Evolutionary conservation across 306 rosid species (phyloP).

Genomic region (Astragalus glycyphyllos): DNA sequence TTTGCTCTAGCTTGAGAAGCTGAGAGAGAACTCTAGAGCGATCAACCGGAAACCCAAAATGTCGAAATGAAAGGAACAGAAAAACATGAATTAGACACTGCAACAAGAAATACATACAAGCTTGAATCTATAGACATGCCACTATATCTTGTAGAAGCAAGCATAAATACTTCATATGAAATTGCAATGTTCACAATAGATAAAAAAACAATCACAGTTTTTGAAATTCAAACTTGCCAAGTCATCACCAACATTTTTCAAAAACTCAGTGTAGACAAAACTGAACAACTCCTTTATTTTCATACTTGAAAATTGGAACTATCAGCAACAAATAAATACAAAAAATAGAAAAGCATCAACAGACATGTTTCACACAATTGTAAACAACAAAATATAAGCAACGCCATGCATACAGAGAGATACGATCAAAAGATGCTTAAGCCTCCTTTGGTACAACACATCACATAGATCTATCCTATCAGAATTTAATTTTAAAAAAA

Average conservation of each 20-base stretch:
- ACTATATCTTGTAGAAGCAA: not conserved
- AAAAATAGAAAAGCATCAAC: not conserved
- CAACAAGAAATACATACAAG: conserved; percentile 34
- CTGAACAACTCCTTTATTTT: not conserved
- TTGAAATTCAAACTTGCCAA: conserved; percentile 18
- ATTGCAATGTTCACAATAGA: conserved; percentile 2
- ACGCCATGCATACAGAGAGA: too few species aligned
- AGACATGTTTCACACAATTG: not conserved
- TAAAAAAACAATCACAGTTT: not conserved
- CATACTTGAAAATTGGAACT: conserved; percentile 9
- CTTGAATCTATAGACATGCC: conserved; percentile 19
- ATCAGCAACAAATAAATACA: not conserved
- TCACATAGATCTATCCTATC: too few species aligned
- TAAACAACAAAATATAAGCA: not conserved
- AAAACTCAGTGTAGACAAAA: conserved; percentile 9
- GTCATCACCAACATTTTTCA: conserved; percentile 11
- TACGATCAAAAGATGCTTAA: too few species aligned
- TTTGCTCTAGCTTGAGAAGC: conserved; percentile 53
- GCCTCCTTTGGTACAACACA: too few species aligned
- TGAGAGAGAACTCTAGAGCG: conserved; percentile 56
- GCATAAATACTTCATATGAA: conserved; percentile 29
- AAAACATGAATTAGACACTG: conserved; percentile 40
- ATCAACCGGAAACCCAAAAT: conserved; percentile 39
- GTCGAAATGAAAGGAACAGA: conserved; percentile 9
- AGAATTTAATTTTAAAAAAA: too few species aligned